Base-by-base conservation (phyloP, 345 rosid species). In the Heritiera fomes region DNA sequence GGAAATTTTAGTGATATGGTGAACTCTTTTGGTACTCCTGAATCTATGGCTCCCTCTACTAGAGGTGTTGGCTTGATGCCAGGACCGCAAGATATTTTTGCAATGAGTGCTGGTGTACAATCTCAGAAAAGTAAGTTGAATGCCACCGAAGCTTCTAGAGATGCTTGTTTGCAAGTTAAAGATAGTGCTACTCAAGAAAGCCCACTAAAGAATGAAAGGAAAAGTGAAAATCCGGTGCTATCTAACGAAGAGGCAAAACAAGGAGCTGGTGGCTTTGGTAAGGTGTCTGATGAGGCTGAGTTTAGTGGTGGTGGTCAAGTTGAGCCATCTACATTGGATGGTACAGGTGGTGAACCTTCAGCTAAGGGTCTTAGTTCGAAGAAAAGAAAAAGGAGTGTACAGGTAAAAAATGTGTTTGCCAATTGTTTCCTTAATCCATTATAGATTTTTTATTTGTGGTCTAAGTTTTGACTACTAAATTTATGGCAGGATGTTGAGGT, bases 201-300 rank as follows among this genome's bases (percentile, higher is more conserved):
- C 70, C 84, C 87, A 41, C 83, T 79, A 47, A 87, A 87, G 80
- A 88, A 80, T 67, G 91, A 80, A 67, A 80, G 83, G 78, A 86
- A 63, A 78, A 80, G 85, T 60, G 89, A 86, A 60, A 77, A 84
- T 84, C 66, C 86, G 59, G 89, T 80, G 55, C 83, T 77, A 80
- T 87, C 89, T 76, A 84, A 80, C 71, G 92, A 87, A 68, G 93
- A 90, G 77, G 87, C 70, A 76, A 90, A 87, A 83, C 88, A 85
- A 83, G 88, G 87, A 81, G 76, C 83, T 77, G 90, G 88, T 79
- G 90, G 87, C 71, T 89, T 94, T 17, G 88, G 91, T 68, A 89
- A 92, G 81, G 94, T 89, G 66, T 92, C 98, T 10, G 96, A 91
- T 83, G 94, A 90, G 84, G 86, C 93, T 73, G 97, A 93, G 83